Percentiles rank a stretch among this genome's conserved stretches.
phyloP scores from a whole-genome alignment of 2,329 filamentous ascomycete genomes.

The Boeremia exigua region DNA sequence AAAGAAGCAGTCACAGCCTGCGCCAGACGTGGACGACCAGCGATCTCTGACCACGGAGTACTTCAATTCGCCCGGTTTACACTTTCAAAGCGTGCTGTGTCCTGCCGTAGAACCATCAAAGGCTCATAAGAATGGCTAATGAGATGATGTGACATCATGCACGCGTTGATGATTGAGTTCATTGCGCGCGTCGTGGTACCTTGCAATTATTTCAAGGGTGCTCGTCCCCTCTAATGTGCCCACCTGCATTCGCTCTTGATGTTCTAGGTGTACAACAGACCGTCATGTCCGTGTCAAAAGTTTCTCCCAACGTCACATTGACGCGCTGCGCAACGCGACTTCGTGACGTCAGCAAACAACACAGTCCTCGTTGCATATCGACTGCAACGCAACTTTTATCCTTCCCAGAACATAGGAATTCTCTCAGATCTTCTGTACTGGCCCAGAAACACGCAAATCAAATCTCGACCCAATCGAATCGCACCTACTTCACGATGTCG shows the following conservation, averaged over 20 bases:
- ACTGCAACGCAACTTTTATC: no score
- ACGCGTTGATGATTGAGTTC: conserved; percentile 1
- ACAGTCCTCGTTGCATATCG: conserved; percentile 6
- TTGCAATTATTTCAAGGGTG: conserved; percentile 1
- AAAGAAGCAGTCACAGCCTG: no score
- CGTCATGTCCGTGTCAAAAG: no score
- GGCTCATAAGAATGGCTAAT: background rate
- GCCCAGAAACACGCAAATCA: conserved; percentile 19
- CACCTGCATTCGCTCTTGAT: background rate
- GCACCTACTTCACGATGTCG: conserved; percentile 38
- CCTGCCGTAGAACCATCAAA: background rate
- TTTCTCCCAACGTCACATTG: conserved; percentile 24
- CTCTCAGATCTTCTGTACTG: conserved; percentile 13
- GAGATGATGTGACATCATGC: conserved; percentile 14
- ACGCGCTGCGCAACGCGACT: conserved; percentile 23
- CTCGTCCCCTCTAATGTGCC: conserved; percentile 4
- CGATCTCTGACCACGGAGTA: no score
- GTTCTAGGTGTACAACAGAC: conserved; percentile 2
- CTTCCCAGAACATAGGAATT: no score
- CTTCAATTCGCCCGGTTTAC: background rate
- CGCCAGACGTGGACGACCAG: no score
- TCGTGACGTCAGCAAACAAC: conserved; percentile 41
- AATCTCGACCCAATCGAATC: no score
- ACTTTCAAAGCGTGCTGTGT: background rate
- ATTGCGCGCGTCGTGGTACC: background rate